Evolutionary conservation across 176 grass and related monocot species (phyloP), one percentile per base, ranked within the genome.

Genomic region (Juncus effusus): DNA sequence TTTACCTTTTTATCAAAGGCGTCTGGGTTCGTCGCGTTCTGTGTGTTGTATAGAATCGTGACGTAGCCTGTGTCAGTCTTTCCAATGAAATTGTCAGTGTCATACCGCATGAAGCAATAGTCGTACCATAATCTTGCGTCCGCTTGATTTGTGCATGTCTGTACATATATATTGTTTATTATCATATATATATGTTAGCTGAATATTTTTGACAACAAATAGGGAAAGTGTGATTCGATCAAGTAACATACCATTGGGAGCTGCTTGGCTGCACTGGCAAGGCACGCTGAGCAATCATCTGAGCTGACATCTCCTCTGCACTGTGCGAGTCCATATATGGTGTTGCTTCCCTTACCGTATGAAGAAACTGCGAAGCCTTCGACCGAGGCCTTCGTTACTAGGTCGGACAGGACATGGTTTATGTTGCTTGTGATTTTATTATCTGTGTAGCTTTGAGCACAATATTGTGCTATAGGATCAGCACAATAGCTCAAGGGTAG

Each of bases 81-180:
- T 37, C 91, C 91, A 3, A 78, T 0, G 52, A 96, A 96, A 69
- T 87, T 51, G n/a, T 16, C 0, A 69, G 59, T 55, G 65, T 56
- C 53, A 65, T 87, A 90, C 19, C 87, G 91, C 52, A 80, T 11
- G 64, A 87, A 84, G 84, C 91, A 96, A 78, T 85, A 96, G 78
- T 90, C 91, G 51, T 87, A 90, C 80, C 82, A 90, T 0, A 90
- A 19, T 5, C 82, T 80, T 0, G 54, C 86, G 78, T 90, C 86
- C 0, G 82, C 56, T 40, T 56, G 72, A n/a, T 73, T 77, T 2
- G 47, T 60, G 74, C 86, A 90, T 3, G 63, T 3, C 71, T 72
- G 68, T 14, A 12, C 13, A 13, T 51, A 55, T 6, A 40, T 42
- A 38, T 35, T 1, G 13, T 54, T 11, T 37, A 54, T 55, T 16